Conservation (phyloP, 208 protist genomes). For the Sergeia podlipaevii region DNA sequence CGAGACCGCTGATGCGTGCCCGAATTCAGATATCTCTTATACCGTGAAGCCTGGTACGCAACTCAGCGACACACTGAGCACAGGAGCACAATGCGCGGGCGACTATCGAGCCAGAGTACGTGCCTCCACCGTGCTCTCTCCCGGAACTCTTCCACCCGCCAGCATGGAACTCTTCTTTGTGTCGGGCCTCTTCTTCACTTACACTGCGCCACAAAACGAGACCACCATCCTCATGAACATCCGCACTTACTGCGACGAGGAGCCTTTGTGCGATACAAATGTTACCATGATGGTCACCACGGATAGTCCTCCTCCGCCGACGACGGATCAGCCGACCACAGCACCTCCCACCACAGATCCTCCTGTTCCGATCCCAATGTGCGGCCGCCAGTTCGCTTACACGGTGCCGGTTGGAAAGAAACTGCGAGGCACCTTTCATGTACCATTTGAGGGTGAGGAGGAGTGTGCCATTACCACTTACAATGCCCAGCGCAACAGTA, state of each 20-base stretch:
- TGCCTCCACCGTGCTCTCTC: slow-evolving; percentile 4
- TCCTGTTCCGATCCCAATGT: slow-evolving; percentile 7
- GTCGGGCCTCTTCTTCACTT: slow-evolving; percentile 27
- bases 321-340: slow-evolving; percentile 4
- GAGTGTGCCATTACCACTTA: slow-evolving; percentile 52
- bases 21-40: slow-evolving; percentile 8
- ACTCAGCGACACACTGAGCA: slow-evolving; percentile 6
- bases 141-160: background rate
- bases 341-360: slow-evolving; percentile 2
- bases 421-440: slow-evolving; percentile 34
- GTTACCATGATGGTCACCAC: slow-evolving; percentile 37
- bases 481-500: slow-evolving; percentile 17
- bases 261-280: slow-evolving; percentile 33
- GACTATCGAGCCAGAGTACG: background rate
- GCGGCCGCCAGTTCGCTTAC: slow-evolving; percentile 36
- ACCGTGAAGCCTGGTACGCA: slow-evolving; percentile 12
- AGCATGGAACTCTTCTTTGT: slow-evolving; percentile 10
- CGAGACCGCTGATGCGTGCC: slow-evolving; percentile 11
- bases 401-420: slow-evolving; percentile 40
- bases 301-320: slow-evolving; percentile 13
- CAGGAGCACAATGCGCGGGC: slow-evolving; percentile 6
- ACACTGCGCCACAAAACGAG: slow-evolving; percentile 38
- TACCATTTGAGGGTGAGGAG: slow-evolving; percentile 5
- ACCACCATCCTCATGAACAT: slow-evolving; percentile 23
- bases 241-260: slow-evolving; percentile 39